Evolutionary conservation across 106 monocot genomes (phyloP).

Genomic region (Hemerocallis citrina): DNA sequence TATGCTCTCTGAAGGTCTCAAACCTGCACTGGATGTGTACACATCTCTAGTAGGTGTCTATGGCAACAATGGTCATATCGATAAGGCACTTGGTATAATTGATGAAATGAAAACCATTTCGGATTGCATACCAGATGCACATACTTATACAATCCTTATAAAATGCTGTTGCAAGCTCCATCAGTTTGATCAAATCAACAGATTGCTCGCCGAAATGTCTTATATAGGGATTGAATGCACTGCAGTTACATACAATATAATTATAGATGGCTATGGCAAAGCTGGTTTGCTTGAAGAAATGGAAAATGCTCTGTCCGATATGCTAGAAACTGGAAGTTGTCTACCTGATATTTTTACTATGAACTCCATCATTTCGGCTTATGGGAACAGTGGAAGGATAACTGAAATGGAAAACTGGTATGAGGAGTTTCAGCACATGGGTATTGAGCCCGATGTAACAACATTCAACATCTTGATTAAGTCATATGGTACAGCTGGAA

Average conservation of each 20-base stretch:
- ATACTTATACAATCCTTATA: constrained; percentile 75
- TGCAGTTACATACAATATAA: constrained; percentile 66
- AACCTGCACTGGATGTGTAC: constrained; percentile 82
- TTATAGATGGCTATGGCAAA: constrained; percentile 91
- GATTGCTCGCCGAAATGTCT: constrained; percentile 71
- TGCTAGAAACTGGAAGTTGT: constrained; percentile 66
- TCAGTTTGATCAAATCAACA: constrained; percentile 52
- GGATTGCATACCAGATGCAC: constrained; percentile 71
- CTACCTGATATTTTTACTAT: constrained; percentile 70
- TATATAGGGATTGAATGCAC: constrained; percentile 58
- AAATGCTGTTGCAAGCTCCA: constrained; percentile 46
- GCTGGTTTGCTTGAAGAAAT: constrained; percentile 64
- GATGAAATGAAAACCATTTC: constrained; percentile 82
- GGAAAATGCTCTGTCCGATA: constrained; percentile 48
- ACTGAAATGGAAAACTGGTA: constrained; percentile 82
- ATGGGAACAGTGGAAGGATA: constrained; percentile 47
- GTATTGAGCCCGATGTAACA: constrained; percentile 60
- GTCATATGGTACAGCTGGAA: constrained; percentile 61
- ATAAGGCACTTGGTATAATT: constrained; percentile 50
- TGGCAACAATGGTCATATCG: constrained; percentile 45
- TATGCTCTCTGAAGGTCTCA: constrained; percentile 77
- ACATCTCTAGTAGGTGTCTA: constrained; percentile 84
- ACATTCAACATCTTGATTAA: constrained; percentile 92
- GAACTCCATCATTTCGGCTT: constrained; percentile 75
- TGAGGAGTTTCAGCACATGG: constrained; percentile 73